Conservation (phyloP, 225 moss, liverwort and hornwort species). For the Pseudoscleropodium purum region DNA sequence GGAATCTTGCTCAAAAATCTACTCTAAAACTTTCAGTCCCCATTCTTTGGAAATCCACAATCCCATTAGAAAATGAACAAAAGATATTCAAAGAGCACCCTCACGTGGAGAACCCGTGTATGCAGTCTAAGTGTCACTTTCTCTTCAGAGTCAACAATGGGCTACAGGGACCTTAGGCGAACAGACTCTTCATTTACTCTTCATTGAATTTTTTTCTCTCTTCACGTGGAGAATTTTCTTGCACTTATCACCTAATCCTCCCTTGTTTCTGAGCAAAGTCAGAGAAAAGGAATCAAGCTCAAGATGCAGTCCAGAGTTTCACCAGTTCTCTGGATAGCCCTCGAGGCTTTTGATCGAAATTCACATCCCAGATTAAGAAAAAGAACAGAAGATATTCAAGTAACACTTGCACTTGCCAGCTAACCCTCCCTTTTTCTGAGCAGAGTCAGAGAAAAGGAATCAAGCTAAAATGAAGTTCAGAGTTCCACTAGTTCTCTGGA, state of each 20-base stretch:
- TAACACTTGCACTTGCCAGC: not conserved
- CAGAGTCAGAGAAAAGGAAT: not conserved
- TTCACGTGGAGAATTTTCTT: not conserved
- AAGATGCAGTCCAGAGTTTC: not conserved
- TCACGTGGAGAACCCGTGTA: no score
- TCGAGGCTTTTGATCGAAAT: not conserved
- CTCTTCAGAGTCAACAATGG: not conserved
- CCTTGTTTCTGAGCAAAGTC: not conserved
- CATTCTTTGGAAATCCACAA: not conserved
- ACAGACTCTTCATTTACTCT: not conserved
- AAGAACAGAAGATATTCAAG: not conserved
- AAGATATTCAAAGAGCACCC: not conserved
- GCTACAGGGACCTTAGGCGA: not conserved
- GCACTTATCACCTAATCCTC: not conserved
- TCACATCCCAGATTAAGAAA: not conserved
- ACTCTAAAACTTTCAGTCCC: not conserved
- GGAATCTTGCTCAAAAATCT: not conserved
- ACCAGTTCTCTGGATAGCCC: not conserved
- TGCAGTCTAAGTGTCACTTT: not conserved
- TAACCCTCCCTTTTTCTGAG: not conserved
- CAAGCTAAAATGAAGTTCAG: not conserved
- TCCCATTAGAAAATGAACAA: not conserved
- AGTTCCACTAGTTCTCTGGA: not conserved
- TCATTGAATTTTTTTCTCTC: not conserved
- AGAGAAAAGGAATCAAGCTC: not conserved